Evolutionary conservation across 352 stramenopile genomes (phyloP), one percentile per base, ranked within the genome.

Genomic region (Pythium pyrilobum): DNA sequence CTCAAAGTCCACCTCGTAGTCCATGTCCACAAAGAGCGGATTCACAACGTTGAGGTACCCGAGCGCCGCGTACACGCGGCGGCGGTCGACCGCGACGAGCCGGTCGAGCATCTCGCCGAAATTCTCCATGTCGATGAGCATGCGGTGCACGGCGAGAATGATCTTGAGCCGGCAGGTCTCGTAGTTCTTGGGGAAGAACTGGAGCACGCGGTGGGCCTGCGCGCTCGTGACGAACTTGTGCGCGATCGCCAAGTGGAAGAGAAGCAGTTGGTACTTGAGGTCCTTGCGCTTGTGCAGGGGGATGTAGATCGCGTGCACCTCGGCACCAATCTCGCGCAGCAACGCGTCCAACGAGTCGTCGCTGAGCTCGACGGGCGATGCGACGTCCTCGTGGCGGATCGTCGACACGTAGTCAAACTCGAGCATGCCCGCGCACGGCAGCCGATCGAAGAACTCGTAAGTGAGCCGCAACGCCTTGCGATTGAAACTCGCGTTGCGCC

Each of bases 371-470:
- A 38, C 7, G 1, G 61, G 39, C 1, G 20, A 13, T 1, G 51
- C 21, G 3, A 64, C 1, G 41, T 87, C 79, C 59, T 87, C 79
- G 21, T 76, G 71, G 5, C 79, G 72, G 10, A 75, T 16, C 0
- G 66, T 79, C 20, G 74, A 84, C 7, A 84, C 76, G 41, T 76
- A 89, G 53, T 89, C 79, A 49, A 89, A 86, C 47, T 87, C 76
- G 0, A 89, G 59, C n/a, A 86, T 54, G 1, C 79, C 79, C 5
- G 69, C 56, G 5, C 39, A 52, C 39, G 79, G 79, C 13, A 89
- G 55, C 1, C 54, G 45, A 37, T 86, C 66, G 34, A 85, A 89
- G 56, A 89, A 89, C 2, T 64, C 49, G 48, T 85, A 77, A 1
- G 55, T 81, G 5, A 87, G 38, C 8, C 69, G 67, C 21, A 90